Base-by-base conservation (phyloP, 169 alveolate species). In the Pseudocohnilembus persalinus region DNA sequence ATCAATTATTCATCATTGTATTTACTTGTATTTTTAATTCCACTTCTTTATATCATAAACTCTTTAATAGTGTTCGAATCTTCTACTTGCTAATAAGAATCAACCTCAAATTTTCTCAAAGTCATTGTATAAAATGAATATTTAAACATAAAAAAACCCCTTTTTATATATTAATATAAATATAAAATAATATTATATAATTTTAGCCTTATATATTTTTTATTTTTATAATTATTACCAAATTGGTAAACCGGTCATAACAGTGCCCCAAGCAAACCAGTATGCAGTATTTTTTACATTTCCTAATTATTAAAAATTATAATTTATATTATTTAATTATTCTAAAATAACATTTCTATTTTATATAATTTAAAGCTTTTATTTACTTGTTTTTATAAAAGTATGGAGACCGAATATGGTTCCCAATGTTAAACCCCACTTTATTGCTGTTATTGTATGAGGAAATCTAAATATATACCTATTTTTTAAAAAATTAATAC, bases 341-440 rank as follows among this genome's bases (percentile, higher is more conserved):
- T n/a, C n/a, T n/a, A n/a, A n/a, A n/a, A n/a, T n/a, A n/a, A n/a
- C n/a, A n/a, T n/a, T n/a, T n/a, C n/a, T n/a, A n/a, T n/a, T n/a
- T n/a, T n/a, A n/a, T n/a, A n/a, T n/a, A n/a, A n/a, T n/a, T n/a
- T n/a, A n/a, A n/a, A n/a, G n/a, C n/a, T n/a, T n/a, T n/a, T n/a
- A 25, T 0, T 32, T 79, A 76, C 90, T 86, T 33, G 90, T 80
- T 76, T 86, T 86, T 31, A 86, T 86, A 32, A 49, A 86, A 74
- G 73, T 29, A 72, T 86, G 90, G 64, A 86, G 72, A 29, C 90
- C 90, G 31, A 86, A 86, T 29, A 86, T 77, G 29, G 89, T 31
- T n/a, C 89, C 87, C 81, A 86, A 80, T 0, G 87, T 85, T 4
- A 86, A 75, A 49, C 87, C 83, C 90, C 90, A 85, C 63, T 85